Conservation (phyloP, 129 eudicot genomes). For the Escallonia rubra region DNA sequence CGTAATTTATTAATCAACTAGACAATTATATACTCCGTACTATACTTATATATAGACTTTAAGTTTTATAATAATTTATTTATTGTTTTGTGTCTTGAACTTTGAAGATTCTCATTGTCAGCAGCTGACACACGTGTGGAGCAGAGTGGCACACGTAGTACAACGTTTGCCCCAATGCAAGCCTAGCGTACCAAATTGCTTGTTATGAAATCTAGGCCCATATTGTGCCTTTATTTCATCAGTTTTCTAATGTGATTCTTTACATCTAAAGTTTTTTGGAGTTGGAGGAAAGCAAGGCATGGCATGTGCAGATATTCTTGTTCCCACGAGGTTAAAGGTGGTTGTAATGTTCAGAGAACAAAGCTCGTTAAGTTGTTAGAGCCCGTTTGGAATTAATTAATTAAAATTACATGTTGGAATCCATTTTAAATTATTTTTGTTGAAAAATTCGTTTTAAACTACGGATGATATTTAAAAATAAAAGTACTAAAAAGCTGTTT, state of each 20-base stretch:
- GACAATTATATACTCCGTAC: background rate
- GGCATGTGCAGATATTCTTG: constrained; percentile 18
- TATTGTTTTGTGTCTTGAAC: background rate
- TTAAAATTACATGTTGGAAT: too few species aligned
- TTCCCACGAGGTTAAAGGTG: too few species aligned
- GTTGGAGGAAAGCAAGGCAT: background rate
- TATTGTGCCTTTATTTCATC: background rate
- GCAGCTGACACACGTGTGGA: constrained; percentile 16
- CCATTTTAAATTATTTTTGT: too few species aligned
- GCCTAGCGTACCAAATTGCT: background rate
- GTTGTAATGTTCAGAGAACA: too few species aligned
- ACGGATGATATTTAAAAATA: too few species aligned
- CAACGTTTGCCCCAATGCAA: background rate
- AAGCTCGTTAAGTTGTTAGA: too few species aligned
- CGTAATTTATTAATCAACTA: background rate
- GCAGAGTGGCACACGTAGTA: constrained; percentile 4
- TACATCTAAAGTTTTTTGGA: background rate
- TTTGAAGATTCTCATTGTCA: constrained; percentile 6
- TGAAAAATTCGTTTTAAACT: too few species aligned
- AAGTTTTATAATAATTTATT: too few species aligned
- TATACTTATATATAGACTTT: too few species aligned
- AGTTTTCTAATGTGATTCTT: background rate
- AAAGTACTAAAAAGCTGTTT: too few species aligned
- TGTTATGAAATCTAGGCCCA: constrained; percentile 15
- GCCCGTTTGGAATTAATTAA: too few species aligned